These are phyloP conservation scores for Brassica napus DNA, from an alignment of 345 rosid species.

Conservation along the genomic window DNA sequence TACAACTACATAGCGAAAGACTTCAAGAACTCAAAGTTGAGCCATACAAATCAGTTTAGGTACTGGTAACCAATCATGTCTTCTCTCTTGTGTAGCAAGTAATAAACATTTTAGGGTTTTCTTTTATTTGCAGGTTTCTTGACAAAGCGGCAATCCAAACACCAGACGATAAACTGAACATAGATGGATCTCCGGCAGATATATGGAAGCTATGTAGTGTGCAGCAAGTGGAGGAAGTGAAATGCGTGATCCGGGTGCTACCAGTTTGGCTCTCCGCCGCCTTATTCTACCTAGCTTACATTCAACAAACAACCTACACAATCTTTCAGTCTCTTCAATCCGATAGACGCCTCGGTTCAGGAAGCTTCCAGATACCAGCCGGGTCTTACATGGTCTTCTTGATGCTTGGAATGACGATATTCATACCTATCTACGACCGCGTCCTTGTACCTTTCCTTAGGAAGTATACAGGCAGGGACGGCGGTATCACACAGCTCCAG, in stretches of 20 bases:
- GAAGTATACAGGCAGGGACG: constrained; percentile 46
- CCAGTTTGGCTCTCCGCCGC: constrained; percentile 64
- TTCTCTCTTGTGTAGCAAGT: too few species aligned
- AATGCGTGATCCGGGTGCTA: constrained; percentile 54
- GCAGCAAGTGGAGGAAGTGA: constrained; percentile 71
- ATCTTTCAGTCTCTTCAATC: constrained; percentile 63
- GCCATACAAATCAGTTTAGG: constrained; percentile 42
- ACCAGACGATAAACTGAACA: constrained; percentile 41
- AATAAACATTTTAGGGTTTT: not conserved
- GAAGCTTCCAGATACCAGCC: constrained; percentile 52
- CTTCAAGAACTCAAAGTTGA: constrained; percentile 36
- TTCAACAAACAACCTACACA: constrained; percentile 58
- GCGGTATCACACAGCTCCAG: constrained; percentile 49
- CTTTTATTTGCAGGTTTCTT: constrained; percentile 42
- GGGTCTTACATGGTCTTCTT: constrained; percentile 51
- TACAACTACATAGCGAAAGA: constrained; percentile 31
- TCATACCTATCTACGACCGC: constrained; percentile 59
- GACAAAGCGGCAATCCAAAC: constrained; percentile 65
- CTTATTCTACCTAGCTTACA: constrained; percentile 42
- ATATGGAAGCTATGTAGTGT: constrained; percentile 67
- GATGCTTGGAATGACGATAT: constrained; percentile 54
- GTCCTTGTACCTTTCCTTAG: constrained; percentile 47
- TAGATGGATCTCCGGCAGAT: constrained; percentile 48
- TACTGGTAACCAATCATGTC: too few species aligned
- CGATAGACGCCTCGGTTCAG: constrained; percentile 45